Evolutionary conservation across 108 stramenopile species (phyloP).

Genomic region (Nannochloropsis oceanica): DNA sequence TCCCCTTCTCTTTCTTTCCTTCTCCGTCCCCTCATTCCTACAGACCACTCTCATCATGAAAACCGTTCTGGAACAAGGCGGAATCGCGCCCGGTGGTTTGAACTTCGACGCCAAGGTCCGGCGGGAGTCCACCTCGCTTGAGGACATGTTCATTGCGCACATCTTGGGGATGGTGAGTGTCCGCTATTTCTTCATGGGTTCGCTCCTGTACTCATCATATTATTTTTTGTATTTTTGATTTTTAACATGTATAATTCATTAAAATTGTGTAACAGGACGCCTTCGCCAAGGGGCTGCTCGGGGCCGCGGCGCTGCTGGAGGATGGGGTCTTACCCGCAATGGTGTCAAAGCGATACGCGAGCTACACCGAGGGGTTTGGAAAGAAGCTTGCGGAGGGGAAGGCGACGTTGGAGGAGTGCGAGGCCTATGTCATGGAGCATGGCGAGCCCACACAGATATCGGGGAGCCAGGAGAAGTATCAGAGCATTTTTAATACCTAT

Average conservation of each 20-base stretch:
- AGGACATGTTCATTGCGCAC: constrained; percentile 51
- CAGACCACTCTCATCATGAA: constrained; percentile 39
- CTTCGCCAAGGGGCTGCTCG: constrained; percentile 46
- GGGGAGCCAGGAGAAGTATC: constrained; percentile 48
- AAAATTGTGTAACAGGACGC: constrained; percentile 2
- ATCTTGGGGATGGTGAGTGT: constrained; percentile 42
- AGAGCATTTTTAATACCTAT: constrained; percentile 45
- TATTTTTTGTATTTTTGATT: no score
- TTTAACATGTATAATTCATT: no score
- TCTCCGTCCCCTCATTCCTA: neutral
- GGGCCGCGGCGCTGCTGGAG: constrained; percentile 42
- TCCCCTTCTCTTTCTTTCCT: neutral
- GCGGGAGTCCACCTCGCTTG: constrained; percentile 45
- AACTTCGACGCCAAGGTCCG: constrained; percentile 59
- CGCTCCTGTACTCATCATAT: no score
- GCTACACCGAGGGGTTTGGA: constrained; percentile 39
- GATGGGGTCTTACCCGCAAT: constrained; percentile 35
- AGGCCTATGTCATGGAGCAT: constrained; percentile 25
- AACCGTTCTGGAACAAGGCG: constrained; percentile 43
- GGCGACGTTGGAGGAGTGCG: constrained; percentile 45
- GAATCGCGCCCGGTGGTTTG: constrained; percentile 43
- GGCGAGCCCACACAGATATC: constrained; percentile 42
- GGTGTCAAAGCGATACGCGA: constrained; percentile 41
- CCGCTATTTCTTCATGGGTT: no score
- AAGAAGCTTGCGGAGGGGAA: constrained; percentile 38